Evolutionary conservation across 805 yeast species (phyloP).

Genomic region (Saturnispora halmiae): DNA sequence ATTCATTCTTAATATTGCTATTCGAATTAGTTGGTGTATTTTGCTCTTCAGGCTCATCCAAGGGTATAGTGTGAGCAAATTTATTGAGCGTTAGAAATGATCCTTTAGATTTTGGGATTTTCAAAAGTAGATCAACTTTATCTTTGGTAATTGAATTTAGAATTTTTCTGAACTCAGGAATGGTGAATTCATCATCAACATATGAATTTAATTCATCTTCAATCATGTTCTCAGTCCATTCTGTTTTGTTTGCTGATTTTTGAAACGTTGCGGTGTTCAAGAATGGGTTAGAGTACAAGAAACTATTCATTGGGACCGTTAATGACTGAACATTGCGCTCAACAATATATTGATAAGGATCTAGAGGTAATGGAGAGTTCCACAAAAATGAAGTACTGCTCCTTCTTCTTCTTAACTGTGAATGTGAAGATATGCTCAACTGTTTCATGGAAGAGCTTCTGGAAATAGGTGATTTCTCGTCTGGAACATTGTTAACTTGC

Average conservation of each 20-base stretch:
- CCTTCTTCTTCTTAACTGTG: constrained; percentile 17
- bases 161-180: constrained; percentile 12
- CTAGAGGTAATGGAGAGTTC: constrained; percentile 20
- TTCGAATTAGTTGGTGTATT: too few relatives aligned
- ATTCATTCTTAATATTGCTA: constrained; percentile 15
- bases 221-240: constrained; percentile 7
- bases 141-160: constrained; percentile 13
- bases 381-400: constrained; percentile 26
- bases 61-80: constrained; percentile 9
- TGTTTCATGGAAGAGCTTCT: constrained; percentile 7
- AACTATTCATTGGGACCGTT: constrained; percentile 15
- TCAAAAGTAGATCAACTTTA: constrained; percentile 14
- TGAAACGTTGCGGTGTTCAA: constrained; percentile 7
- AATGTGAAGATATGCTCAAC: not conserved
- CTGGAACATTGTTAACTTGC: too few relatives aligned
- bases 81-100: constrained; percentile 17
- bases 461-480: not conserved
- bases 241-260: not conserved
- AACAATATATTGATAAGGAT: constrained; percentile 32
- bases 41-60: constrained; percentile 9
- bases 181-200: constrained; percentile 13
- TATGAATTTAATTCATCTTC: constrained; percentile 12
- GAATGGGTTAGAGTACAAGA: constrained; percentile 20
- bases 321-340: constrained; percentile 21
- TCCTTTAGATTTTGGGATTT: constrained; percentile 22